phyloP scores from a whole-genome alignment of 2,329 filamentous ascomycete species.

The Calcarisporium arbuscula region DNA sequence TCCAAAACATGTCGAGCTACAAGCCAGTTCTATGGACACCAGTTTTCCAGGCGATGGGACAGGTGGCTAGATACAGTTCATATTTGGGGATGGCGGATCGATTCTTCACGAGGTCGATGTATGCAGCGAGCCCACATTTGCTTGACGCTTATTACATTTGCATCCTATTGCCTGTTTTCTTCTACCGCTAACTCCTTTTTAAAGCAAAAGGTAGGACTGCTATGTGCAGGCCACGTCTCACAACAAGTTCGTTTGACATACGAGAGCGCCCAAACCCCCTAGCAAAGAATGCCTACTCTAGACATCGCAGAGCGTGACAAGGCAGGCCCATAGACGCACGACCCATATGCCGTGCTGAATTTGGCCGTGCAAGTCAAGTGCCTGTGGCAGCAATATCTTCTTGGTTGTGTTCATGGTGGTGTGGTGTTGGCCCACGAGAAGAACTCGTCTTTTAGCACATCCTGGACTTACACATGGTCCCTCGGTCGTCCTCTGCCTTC shows the following conservation, averaged over 20 bases:
- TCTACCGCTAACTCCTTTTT: too few species aligned
- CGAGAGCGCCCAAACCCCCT: too few species aligned
- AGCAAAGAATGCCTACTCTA: not conserved
- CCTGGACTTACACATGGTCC: conserved; percentile 32
- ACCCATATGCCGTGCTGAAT: conserved; percentile 5
- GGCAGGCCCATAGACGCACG: conserved; percentile 9
- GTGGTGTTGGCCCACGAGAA: conserved; percentile 28
- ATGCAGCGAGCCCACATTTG: too few species aligned
- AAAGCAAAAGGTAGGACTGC: too few species aligned
- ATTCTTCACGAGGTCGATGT: too few species aligned
- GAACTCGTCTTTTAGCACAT: conserved; percentile 21
- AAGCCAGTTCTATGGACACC: too few species aligned
- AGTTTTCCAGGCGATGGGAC: too few species aligned
- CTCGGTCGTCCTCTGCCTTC: conserved; percentile 33
- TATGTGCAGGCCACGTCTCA: not conserved
- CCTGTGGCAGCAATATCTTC: conserved; percentile 10
- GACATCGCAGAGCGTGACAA: not conserved
- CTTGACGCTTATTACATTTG: too few species aligned
- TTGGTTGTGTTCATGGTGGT: conserved; percentile 10
- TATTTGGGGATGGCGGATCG: too few species aligned
- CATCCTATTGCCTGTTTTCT: too few species aligned
- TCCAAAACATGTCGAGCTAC: too few species aligned
- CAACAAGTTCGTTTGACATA: not conserved
- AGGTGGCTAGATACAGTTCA: too few species aligned
- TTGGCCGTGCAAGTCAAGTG: conserved; percentile 10